phyloP scores from a whole-genome alignment of 257 asterid species.

The Ligustrum vulgare region DNA sequence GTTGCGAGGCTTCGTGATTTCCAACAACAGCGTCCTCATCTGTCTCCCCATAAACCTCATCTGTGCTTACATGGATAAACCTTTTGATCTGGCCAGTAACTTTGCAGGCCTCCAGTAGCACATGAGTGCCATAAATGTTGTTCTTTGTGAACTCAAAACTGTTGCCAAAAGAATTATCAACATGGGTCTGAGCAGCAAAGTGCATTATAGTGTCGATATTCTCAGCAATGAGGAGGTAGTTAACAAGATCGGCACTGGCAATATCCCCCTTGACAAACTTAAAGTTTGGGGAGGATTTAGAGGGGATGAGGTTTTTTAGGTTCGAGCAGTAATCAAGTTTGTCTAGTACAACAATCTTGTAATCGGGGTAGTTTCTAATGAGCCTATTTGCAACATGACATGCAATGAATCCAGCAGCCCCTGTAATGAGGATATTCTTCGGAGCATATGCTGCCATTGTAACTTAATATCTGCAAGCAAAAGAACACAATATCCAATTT shows the following conservation, averaged over 20 bases:
- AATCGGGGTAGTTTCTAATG: conserved; percentile 54
- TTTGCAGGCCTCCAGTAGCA: conserved; percentile 72
- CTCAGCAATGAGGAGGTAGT: conserved; percentile 64
- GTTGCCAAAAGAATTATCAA: conserved; percentile 71
- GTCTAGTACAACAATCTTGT: conserved; percentile 69
- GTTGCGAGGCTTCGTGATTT: conserved; percentile 70
- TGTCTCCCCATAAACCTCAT: conserved; percentile 74
- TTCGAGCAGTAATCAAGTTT: conserved; percentile 73
- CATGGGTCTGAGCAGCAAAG: conserved; percentile 77
- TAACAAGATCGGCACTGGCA: conserved; percentile 65
- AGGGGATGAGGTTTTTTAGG: conserved; percentile 55
- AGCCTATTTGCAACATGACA: conserved; percentile 75
- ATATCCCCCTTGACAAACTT: conserved; percentile 72
- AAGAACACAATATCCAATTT: background rate
- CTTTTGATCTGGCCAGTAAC: conserved; percentile 60
- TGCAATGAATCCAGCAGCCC: conserved; percentile 79
- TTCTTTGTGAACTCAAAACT: conserved; percentile 75
- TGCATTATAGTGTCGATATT: conserved; percentile 70
- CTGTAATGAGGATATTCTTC: conserved; percentile 67
- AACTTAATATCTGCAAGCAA: conserved; percentile 28
- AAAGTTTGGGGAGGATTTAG: conserved; percentile 54
- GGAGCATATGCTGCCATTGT: conserved; percentile 47
- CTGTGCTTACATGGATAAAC: conserved; percentile 73
- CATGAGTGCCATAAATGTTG: conserved; percentile 72
- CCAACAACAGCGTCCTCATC: conserved; percentile 74